phyloP scores from a whole-genome alignment of 345 rosid genomes.

The Rhodamnia argentea region DNA sequence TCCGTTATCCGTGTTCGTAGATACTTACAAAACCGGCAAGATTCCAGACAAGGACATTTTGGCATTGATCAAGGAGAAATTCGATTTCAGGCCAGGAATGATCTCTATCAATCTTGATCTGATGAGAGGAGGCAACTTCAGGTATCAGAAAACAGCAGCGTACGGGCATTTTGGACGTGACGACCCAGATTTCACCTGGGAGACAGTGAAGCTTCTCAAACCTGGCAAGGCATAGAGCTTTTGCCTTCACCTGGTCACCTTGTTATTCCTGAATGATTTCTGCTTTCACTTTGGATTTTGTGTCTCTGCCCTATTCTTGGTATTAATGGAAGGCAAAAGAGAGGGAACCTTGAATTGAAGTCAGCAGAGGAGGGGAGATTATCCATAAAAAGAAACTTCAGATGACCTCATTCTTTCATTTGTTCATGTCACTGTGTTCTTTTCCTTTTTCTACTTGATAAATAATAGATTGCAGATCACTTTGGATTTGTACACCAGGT shows the following conservation, averaged over 20 bases:
- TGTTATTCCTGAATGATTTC: neutral
- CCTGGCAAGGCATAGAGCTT: conserved; percentile 11
- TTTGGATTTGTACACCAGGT: neutral
- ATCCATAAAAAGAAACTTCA: neutral
- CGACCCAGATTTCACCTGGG: conserved; percentile 19
- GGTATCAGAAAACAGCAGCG: conserved; percentile 22
- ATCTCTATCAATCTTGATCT: conserved; percentile 14
- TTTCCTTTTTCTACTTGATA: neutral
- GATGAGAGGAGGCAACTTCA: conserved; percentile 17
- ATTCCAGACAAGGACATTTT: conserved; percentile 10
- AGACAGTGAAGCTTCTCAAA: conserved; percentile 16
- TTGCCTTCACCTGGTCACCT: neutral
- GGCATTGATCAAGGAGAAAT: conserved; percentile 13
- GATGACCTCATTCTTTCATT: neutral
- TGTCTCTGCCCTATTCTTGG: neutral
- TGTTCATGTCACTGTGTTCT: neutral
- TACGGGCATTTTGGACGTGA: conserved; percentile 19
- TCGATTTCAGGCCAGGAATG: conserved; percentile 27
- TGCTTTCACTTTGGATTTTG: neutral
- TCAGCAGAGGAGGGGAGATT: neutral
- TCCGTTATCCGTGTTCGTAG: conserved; percentile 13
- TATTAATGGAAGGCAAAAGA: neutral
- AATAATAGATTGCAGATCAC: neutral
- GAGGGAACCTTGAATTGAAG: neutral
- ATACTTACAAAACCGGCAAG: conserved; percentile 14